Evolutionary conservation across 805 yeast species (phyloP).

Genomic region (Lipomyces yamanashiensis): DNA sequence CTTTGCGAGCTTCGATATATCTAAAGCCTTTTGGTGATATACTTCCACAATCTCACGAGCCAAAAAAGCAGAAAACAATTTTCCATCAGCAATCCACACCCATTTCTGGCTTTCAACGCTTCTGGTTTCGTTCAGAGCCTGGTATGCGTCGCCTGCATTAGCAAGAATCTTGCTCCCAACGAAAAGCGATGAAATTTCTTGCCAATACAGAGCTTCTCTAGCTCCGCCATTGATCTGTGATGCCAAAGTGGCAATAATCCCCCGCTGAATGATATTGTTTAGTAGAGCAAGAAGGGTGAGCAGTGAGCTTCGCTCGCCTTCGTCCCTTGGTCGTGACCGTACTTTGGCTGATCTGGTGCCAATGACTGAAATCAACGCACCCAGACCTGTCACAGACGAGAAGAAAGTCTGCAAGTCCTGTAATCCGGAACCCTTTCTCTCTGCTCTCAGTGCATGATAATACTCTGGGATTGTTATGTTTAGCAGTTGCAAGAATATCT

Average conservation of each 20-base stretch:
- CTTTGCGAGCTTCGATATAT: slow-evolving; percentile 1
- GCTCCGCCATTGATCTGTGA: slow-evolving; percentile 1
- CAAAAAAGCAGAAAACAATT: slow-evolving; percentile 10
- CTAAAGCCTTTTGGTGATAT: neutral
- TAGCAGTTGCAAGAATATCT: slow-evolving; percentile 11
- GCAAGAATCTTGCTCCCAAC: slow-evolving; percentile 23
- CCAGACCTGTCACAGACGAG: slow-evolving; percentile 13
- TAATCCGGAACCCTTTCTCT: neutral
- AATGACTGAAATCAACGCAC: slow-evolving; percentile 1
- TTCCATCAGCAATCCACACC: slow-evolving; percentile 29
- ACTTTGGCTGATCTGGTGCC: neutral
- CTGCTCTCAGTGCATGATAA: slow-evolving; percentile 3
- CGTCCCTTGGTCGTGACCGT: slow-evolving; percentile 11
- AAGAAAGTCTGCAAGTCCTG: neutral
- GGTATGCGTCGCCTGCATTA: slow-evolving; percentile 9
- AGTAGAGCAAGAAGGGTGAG: slow-evolving; percentile 2
- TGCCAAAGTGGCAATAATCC: neutral
- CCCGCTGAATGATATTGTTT: slow-evolving; percentile 2
- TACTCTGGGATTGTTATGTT: slow-evolving; percentile 13
- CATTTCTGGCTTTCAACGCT: slow-evolving; percentile 2
- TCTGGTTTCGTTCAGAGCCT: neutral
- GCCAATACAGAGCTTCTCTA: slow-evolving; percentile 13
- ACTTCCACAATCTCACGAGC: slow-evolving; percentile 10
- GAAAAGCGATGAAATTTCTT: slow-evolving; percentile 18
- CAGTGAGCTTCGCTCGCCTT: neutral